These are phyloP conservation scores for Trichomonascaceae sp. DNA, from an alignment of 1,139 yeast genomes.

Conservation along the genomic window DNA sequence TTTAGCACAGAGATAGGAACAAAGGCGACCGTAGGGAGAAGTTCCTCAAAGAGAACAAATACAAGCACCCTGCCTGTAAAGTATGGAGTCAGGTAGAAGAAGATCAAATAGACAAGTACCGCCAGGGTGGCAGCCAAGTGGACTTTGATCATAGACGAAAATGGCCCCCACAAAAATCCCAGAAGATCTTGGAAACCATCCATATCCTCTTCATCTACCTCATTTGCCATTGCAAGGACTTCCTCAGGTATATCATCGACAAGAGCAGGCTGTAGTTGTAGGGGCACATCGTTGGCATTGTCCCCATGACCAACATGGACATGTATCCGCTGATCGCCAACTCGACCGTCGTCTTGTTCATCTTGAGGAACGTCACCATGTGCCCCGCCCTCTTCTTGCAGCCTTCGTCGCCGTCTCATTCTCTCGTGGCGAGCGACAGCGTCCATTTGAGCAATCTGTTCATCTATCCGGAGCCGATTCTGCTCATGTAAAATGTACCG, in stretches of 20 bases:
- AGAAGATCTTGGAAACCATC: slow-evolving; percentile 21
- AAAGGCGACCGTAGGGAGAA: not conserved
- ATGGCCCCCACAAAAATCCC: slow-evolving; percentile 23
- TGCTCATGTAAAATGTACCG: slow-evolving; percentile 1
- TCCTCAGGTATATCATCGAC: slow-evolving; percentile 8
- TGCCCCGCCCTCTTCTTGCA: not conserved
- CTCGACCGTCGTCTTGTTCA: not conserved
- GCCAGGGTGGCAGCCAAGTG: slow-evolving; percentile 12
- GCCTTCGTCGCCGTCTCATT: too few relatives aligned
- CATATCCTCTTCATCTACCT: slow-evolving; percentile 18
- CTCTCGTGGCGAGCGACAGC: too few relatives aligned
- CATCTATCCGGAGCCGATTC: too few relatives aligned
- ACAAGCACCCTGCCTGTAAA: slow-evolving; percentile 15
- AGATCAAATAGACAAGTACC: slow-evolving; percentile 8
- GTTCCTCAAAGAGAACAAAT: slow-evolving; percentile 1
- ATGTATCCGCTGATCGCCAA: not conserved
- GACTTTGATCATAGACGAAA: slow-evolving; percentile 12
- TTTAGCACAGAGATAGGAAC: not conserved
- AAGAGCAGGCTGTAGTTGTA: slow-evolving; percentile 1
- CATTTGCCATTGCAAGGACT: slow-evolving; percentile 7
- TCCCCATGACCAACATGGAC: not conserved
- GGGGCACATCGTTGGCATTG: slow-evolving; percentile 2
- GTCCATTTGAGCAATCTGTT: too few relatives aligned
- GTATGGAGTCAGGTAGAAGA: slow-evolving; percentile 18
- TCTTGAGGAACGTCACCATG: not conserved